Evolutionary conservation across 2,329 filamentous ascomycete species (phyloP), one percentile per base, ranked within the genome.

Genomic region (Aspergillus sojae): DNA sequence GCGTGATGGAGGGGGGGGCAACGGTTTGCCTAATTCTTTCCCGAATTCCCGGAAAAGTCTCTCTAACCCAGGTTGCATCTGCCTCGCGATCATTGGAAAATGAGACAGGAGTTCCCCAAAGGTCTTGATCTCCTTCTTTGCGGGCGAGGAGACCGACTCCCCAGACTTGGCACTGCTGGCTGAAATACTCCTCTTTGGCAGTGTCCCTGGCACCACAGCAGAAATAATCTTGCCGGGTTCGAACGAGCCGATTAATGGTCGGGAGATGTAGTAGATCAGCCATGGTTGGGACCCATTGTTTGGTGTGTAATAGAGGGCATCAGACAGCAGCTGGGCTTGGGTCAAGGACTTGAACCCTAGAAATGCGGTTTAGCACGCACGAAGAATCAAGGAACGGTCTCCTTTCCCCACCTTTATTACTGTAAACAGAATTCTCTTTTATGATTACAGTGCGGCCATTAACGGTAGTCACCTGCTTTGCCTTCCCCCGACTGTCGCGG

Each of bases 241-340:
- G 83, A 90, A 94, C 1, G 86, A 85, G 28, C 95, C 95, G 23
- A 97, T 86, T 58, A 99, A 82, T 2, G 95, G 95, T 58, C 88
- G 89, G 30, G 94, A 95, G 67, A 99, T 96, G 78, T 94, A 97
- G 84, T 98, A 98, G 64, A 99, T 86, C 50, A 99, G 88, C 93
- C 95, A 99, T 85, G 94, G 92, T 70, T 93, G 90, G 16, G 92
- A 90, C 71, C 98, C 94, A 71, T 92, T 86, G n/a, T 88, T 89
- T 72, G 97, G 92, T 56, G 93, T 90, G 73, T 96, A 96, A 86
- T 93, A 98, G 45, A 97, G 86, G 43, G 86, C 84, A 78, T 99
- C 96, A 74, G 87, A 87, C 62, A 97, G 83, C 39, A 98, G 82
- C 74, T 95, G 93, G 36, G 94, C 92, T 76, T 98, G 95, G 67